phyloP scores from a whole-genome alignment of 1,139 yeast genomes.

The Petasospora fabianii region DNA sequence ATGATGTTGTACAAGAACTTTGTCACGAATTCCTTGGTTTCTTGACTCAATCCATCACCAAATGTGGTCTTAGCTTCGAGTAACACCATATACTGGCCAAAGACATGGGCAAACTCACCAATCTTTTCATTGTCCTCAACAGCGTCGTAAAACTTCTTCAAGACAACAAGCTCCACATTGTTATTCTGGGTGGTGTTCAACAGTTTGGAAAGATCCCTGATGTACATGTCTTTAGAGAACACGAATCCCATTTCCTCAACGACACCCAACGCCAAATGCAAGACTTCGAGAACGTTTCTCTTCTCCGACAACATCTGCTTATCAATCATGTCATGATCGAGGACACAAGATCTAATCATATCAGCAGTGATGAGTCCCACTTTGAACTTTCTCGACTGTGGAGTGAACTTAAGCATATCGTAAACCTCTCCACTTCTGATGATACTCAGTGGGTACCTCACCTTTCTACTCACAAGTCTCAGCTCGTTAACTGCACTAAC shows the following conservation, averaged over 20 bases:
- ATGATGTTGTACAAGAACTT: constrained; percentile 4
- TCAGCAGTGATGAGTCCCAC: constrained; percentile 15
- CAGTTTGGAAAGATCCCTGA: not conserved
- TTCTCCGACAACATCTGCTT: constrained; percentile 7
- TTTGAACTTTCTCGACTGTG: constrained; percentile 1
- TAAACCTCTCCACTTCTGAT: constrained; percentile 8
- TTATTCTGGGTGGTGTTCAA: not conserved
- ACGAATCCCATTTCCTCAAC: not conserved
- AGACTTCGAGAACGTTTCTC: constrained; percentile 6
- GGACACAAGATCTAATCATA: constrained; percentile 18
- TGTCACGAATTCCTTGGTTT: not conserved
- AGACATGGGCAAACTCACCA: too few species aligned
- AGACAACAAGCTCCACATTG: not conserved
- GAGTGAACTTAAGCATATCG: constrained; percentile 4
- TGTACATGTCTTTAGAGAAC: not conserved
- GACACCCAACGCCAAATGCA: constrained; percentile 7
- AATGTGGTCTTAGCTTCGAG: not conserved
- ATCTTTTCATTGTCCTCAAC: not conserved
- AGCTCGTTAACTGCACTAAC: not conserved
- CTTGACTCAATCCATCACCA: not conserved
- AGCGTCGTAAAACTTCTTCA: not conserved
- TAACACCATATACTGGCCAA: constrained; percentile 2
- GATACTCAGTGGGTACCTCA: not conserved
- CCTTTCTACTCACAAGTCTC: not conserved
- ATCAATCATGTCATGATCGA: constrained; percentile 11